Base-by-base conservation (phyloP, 352 stramenopile genomes). In the Globisporangium emineosum region DNA sequence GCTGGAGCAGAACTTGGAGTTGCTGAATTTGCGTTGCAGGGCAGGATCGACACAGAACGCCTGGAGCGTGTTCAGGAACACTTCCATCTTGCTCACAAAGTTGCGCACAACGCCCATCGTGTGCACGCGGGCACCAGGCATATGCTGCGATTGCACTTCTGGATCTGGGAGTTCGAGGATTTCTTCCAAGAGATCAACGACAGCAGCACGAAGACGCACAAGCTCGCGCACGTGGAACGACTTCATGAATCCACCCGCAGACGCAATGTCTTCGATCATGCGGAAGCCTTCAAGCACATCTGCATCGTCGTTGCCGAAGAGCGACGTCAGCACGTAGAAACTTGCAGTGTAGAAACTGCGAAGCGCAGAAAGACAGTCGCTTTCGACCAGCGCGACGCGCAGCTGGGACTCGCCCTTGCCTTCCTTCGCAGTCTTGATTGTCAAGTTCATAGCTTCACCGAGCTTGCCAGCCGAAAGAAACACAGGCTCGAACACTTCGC, bases 31-130 rank as follows among this genome's bases (percentile, higher is more conserved):
- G 64, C 73, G 73, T 64, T 83, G 77, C 49, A 90, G 40, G 27
- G 68, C 73, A 15, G 78, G 81, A 57, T 90, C 84, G 30, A 80
- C 62, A 55, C 81, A 92, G 64, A 95, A 95, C 23, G 66, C 66
- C 55, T 89, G 83, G 2, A 95, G 66, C 3, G 66, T 69, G 42
- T 77, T 88, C 23, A 95, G 57, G 57, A 95, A 87, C 1, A 69
- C 68, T 40, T 94, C 86, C 84, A 91, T 94, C 75, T 94, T 93
- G 45, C 64, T 77, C n/a, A 94, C 86, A 78, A 94, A 94, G 78
- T 93, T 94, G 57, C 86, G 86, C 30, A 91, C 90, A 40, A 93
- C 80, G 57, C 86, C 86, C 63, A 94, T 85, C 23, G 85, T 86
- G 65, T 94, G 86, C 15, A 93, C 80, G 42, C 71, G 75, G 0